A percentile compares a stretch with the other conserved stretches of the same genome.
Evolutionary conservation across 2,329 filamentous ascomycete genomes (phyloP).

Genomic region (Colletotrichum costaricense): DNA sequence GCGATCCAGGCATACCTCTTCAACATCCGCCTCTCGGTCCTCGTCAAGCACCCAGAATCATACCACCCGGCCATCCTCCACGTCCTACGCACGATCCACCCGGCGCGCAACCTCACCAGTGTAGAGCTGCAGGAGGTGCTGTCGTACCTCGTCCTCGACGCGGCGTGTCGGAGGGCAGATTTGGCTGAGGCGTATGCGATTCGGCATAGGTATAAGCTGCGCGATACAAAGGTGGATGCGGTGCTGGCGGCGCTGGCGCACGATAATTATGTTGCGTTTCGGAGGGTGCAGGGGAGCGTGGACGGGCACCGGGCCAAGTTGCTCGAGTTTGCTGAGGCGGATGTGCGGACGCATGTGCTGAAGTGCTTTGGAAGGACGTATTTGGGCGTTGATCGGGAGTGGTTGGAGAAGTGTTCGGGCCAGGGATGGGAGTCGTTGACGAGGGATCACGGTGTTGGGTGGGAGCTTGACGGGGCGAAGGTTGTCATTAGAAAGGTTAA

Average conservation of each 20-base stretch:
- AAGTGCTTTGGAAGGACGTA: conserved; percentile 91
- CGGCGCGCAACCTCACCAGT: conserved; percentile 72
- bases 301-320: conserved; percentile 85
- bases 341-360: conserved; percentile 80
- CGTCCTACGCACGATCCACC: conserved; percentile 79
- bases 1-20: conserved; percentile 92
- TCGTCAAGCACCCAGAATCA: conserved; percentile 84
- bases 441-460: conserved; percentile 80
- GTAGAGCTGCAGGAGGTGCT: conserved; percentile 84
- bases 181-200: conserved; percentile 79
- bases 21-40: conserved; percentile 84
- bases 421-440: conserved; percentile 79
- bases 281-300: conserved; percentile 75
- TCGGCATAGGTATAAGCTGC: conserved; percentile 69
- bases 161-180: conserved; percentile 85
- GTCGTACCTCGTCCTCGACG: conserved; percentile 85
- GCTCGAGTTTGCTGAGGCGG: conserved; percentile 83
- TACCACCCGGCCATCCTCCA: conserved; percentile 90
- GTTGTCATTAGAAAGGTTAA: conserved; percentile 78
- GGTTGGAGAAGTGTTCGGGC: conserved; percentile 76
- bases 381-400: conserved; percentile 74
- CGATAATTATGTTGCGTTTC: conserved; percentile 87
- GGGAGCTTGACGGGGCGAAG: conserved; percentile 79
- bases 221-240: conserved; percentile 75
- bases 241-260: conserved; percentile 78